Base-by-base conservation (phyloP, 331 rosid species). In the Rhamnella rubrinervis region DNA sequence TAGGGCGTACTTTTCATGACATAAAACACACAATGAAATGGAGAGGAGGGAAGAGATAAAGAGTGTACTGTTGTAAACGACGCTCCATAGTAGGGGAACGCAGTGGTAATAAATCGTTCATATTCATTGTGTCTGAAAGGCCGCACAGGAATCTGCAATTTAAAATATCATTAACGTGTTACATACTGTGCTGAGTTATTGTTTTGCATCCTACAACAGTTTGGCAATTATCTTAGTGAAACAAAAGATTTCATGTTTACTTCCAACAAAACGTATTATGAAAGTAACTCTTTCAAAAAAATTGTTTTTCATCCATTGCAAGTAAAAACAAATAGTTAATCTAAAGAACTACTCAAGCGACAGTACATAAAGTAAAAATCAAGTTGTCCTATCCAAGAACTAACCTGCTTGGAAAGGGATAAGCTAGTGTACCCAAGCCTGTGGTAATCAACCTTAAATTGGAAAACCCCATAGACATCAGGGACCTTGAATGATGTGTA, bases 391-490 rank as follows among this genome's bases (percentile, higher is more conserved):
- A 53, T 9, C 23, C 10, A 53, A 58, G 17, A 13, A 62, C 31
- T 38, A 21, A 92, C 98, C 98, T 92, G 98, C 67, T 92, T 92
- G 14, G 98, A 77, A 50, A 92, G 79, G 51, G 96, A 83, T 65
- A 92, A 63, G 83, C 84, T 83, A 57, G 98, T 88, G 76, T 92
- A 92, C 65, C 98, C 98, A 72, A 88, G 98, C 80, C 74, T 89
- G 63, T 84, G 80, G 39, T 92, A 89, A 82, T 89, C 96, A n/a
- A 92, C 90, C 84, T 92, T 92, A 80, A 92, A 92, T 65, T 92
- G 98, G 91, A 92, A 92, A 72, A 92, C 98, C 75, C 98, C 98
- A 58, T 92, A 92, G 20, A 88, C 89, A 86, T 92, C 98, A 38
- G 98, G 98, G 73, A 89, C 98, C 84, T 88, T 89, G 69, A 92